A percentile compares a stretch with the other conserved stretches of the same genome.
Conservation (phyloP, 768 basidiomycete species). For the Hypholoma sublateritium region DNA sequence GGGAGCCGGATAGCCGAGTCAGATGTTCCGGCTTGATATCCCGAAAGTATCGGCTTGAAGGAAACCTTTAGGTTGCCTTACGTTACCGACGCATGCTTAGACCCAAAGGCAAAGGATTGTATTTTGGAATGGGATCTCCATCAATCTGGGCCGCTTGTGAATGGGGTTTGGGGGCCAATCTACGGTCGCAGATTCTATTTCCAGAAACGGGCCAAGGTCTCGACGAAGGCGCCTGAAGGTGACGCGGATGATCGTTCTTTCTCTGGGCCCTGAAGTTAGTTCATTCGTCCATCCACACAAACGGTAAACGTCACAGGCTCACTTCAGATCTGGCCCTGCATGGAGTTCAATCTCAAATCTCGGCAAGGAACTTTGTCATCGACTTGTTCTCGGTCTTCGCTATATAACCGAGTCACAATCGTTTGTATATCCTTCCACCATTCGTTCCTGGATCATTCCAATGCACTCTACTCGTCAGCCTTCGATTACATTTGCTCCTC, state of each 20-base stretch:
- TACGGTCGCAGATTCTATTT: constrained; percentile 20
- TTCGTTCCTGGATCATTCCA: constrained; percentile 19
- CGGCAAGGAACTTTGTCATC: constrained; percentile 16
- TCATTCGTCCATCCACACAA: constrained; percentile 17
- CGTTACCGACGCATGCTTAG: constrained; percentile 17
- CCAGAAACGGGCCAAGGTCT: constrained; percentile 20
- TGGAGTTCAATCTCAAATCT: constrained; percentile 19
- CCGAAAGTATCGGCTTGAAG: constrained; percentile 24
- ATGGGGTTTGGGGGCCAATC: constrained; percentile 20
- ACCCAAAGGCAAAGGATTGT: constrained; percentile 9
- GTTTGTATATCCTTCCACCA: constrained; percentile 8
- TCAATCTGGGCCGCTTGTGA: constrained; percentile 20
- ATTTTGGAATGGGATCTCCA: constrained; percentile 16
- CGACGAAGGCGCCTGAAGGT: constrained; percentile 19
- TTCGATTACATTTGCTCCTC: constrained; percentile 11
- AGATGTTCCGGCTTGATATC: constrained; percentile 18
- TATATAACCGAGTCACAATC: constrained; percentile 22
- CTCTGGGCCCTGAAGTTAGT: constrained; percentile 15
- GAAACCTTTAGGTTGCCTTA: constrained; percentile 19
- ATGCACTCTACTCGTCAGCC: constrained; percentile 19
- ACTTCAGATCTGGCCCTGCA: constrained; percentile 18
- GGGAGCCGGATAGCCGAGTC: constrained; percentile 13
- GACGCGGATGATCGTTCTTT: constrained; percentile 12
- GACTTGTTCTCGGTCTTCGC: constrained; percentile 14
- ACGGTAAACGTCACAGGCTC: constrained; percentile 19